Evolutionary conservation across 2,329 filamentous ascomycete species (phyloP), one percentile per base, ranked within the genome.

Genomic region (Fusarium nematophilum): DNA sequence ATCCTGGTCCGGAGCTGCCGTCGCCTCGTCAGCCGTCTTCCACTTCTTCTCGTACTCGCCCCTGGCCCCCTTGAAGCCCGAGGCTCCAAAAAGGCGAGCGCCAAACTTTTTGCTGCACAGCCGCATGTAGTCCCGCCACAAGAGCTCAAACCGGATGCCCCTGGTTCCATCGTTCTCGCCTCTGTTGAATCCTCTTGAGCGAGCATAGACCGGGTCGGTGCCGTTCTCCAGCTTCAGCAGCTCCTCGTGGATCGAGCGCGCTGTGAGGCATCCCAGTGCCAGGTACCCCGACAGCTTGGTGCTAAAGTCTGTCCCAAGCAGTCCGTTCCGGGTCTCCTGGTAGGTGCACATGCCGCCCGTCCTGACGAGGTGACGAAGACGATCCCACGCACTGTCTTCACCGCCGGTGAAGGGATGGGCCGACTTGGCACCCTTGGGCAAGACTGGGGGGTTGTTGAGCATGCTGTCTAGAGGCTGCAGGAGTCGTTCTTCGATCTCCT

Each of bases 81-180:
- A 79, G 2, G 88, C 73, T 10, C 78, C 76, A 70, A 92, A 94
- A 4, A 94, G 81, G 17, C 83, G 84, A 13, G 73, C 69, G 1
- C 85, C 83, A 59, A 90, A 92, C 66, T 93, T 93, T 26, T 83
- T 81, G 6, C 86, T 88, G 69, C 89, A 92, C 0, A 94, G 81
- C 1, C 89, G 82, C 88, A 94, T 92, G 68, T 93, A 94, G 67
- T 94, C 91, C 33, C 91, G 79, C 90, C 89, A 92, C 0, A 94
- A 73, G 0, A 95, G 78, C 68, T 94, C 90, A 51, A 91, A 88
- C 0, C 91, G 84, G 1, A 94, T 82, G 0, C 81, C 84, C 27
- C 83, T 83, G 0, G 89, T 92, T 1, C 91, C 90, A 25, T 86
- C 84, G 45, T 89, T 93, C 71, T 93, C 88, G 0, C 90, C 90